Base-by-base conservation (phyloP, 2,329 filamentous ascomycete species). In the Clonostachys sp. region DNA sequence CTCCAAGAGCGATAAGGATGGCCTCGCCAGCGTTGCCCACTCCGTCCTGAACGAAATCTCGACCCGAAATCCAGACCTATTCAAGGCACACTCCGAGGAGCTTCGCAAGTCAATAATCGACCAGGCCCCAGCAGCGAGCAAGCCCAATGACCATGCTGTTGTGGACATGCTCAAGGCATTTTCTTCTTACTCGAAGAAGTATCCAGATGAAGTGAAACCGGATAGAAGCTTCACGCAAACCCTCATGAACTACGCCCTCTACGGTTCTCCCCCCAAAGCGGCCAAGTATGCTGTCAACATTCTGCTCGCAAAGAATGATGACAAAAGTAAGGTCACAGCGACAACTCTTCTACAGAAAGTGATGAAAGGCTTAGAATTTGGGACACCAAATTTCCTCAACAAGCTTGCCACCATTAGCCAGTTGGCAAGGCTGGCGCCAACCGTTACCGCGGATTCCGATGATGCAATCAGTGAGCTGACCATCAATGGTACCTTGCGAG, bases 241-340 rank as follows among this genome's bases (percentile, higher is more conserved):
- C 2, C 78, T 99, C 63, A 83, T 86, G 51, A 86, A 81, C 56
- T 97, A 94, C 64, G 89, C 91, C 2, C 76, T 92, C 17, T 87
- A 89, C 59, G 92, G 92, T 18, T 80, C 80, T 20, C 92, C 91
- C 3, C 80, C 89, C 12, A 85, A 86, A 61, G 88, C 89, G 9
- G 89, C 92, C 18, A 99, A 99, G 66, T 91, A 97, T 68, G 94
- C 94, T 0, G 84, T 97, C 44, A 91, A 89, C 30, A 91, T 99
- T 53, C 76, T 99, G 46, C 82, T 96, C 66, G 84, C 88, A 35
- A 85, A 84, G 56, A 74, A 75, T 42, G 77, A 82, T 18, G 83
- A 91, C 45, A 94, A 89, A 63, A 87, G 77, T 55, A 68, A 91
- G 59, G 86, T 95, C 71, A 88, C 90, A 50, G 89, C 90, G 8